These are phyloP conservation scores for Cordyceps farinosa DNA, from an alignment of 2,329 filamentous ascomycete species.

Conservation along the genomic window DNA sequence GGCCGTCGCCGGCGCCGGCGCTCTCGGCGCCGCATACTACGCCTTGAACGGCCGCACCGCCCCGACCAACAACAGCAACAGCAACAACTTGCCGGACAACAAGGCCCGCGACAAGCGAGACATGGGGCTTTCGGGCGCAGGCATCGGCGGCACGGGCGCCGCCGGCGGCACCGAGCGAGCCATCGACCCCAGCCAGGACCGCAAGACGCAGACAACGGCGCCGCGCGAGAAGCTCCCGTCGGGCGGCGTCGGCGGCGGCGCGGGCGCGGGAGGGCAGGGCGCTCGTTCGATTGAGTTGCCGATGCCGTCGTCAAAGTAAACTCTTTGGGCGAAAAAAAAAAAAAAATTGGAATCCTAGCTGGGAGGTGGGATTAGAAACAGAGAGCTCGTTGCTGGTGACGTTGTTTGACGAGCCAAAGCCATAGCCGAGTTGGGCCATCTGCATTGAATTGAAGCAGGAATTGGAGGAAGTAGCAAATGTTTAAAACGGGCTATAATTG, in stretches of 20 bases:
- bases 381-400: no score
- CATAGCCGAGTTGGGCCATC: no score
- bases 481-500: no score
- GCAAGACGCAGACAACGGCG: slow-evolving; percentile 25
- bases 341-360: not conserved
- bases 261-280: slow-evolving; percentile 28
- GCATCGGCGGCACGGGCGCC: not conserved
- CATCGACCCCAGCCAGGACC: slow-evolving; percentile 16
- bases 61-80: not conserved
- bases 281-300: slow-evolving; percentile 27
- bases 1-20: slow-evolving; percentile 2
- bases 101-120: slow-evolving; percentile 4
- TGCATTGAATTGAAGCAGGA: no score
- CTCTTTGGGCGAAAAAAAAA: not conserved
- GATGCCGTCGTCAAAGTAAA: not conserved
- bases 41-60: not conserved
- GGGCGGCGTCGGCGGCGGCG: slow-evolving; percentile 32
- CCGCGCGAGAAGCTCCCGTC: slow-evolving; percentile 32
- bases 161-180: slow-evolving; percentile 10
- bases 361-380: no score
- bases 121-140: not conserved
- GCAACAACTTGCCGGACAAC: not conserved
- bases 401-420: no score
- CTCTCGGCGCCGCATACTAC: slow-evolving; percentile 2
- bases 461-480: no score